Conservation (phyloP, 164 flowering plant genomes). For the Umbilicus rupestris region DNA sequence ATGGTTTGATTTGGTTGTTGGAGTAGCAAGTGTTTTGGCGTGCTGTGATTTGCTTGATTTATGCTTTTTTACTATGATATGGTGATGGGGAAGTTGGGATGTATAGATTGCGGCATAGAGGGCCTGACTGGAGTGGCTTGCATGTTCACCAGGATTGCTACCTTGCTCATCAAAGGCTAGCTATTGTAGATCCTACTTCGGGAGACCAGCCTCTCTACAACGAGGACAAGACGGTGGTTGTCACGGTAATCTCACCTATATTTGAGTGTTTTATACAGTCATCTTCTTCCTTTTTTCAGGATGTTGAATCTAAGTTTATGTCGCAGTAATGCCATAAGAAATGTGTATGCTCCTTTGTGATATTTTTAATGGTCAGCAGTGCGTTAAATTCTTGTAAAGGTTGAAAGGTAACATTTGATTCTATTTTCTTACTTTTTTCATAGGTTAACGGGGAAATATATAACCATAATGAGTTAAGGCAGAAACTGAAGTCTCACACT, state of each 20-base stretch:
- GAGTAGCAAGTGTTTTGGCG: too few species aligned
- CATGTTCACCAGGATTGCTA: constrained; percentile 65
- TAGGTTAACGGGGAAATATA: constrained; percentile 97
- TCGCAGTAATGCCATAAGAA: neutral
- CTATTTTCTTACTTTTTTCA: neutral
- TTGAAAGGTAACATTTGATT: neutral
- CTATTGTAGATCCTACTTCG: constrained; percentile 86
- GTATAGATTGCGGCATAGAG: constrained; percentile 70
- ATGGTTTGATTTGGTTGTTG: too few species aligned
- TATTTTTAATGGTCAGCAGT: neutral
- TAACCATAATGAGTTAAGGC: constrained; percentile 66
- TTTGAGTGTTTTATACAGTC: too few species aligned
- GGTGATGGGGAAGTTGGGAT: neutral
- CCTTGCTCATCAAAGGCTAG: constrained; percentile 85
- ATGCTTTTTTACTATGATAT: too few species aligned
- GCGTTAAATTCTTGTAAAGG: neutral
- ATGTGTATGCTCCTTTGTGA: neutral
- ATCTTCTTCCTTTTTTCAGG: too few species aligned
- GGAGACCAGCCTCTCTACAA: constrained; percentile 96
- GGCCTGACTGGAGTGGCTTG: constrained; percentile 97
- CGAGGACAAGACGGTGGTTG: constrained; percentile 75
- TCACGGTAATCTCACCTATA: constrained; percentile 43
- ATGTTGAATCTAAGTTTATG: neutral
- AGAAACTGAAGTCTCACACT: constrained; percentile 48
- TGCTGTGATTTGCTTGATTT: too few species aligned